Evolutionary conservation across 2,329 filamentous ascomycete species (phyloP), one percentile per base, ranked within the genome.

Genomic region (Cercospora citrullina): DNA sequence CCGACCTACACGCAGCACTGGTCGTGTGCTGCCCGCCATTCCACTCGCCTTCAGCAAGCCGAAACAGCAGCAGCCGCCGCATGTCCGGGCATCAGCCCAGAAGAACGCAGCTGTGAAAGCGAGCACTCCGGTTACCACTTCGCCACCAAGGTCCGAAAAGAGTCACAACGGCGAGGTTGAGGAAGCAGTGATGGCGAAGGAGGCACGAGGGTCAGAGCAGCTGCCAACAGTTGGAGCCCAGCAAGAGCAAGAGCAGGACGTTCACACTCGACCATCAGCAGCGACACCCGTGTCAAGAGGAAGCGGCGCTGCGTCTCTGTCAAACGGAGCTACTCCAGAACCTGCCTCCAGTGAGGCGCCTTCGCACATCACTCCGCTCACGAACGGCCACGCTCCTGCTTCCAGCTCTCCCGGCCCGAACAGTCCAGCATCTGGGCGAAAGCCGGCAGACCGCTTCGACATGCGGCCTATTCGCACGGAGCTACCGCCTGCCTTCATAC

Each of bases 401-500:
- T 60, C 58, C 39, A 69, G 57, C 23, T 60, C 66, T 5, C 30
- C 66, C 9, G 33, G 42, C 39, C 63, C 55, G 16, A 51, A 66
- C 18, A 71, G 68, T 39, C 62, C 72, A 42, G 26, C 66, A 16
- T 53, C 71, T 23, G 31, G 59, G 5, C 71, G 69, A 33, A 76
- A 73, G 59, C 63, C 70, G 9, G 63, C 65, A 3, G 71, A 74
- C 28, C 64, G 67, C 18, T 71, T 73, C 57, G 75, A 77, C 39
- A 74, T 74, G 71, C 71, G 73, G 14, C 72, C 70, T 1, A 69
- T 76, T 31, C 69, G 73, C 18, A 75, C 75, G 9, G 75, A 75
- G 62, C 72, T 77, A 4, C 76, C 76, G 31, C 76, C 76, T 9
- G 73, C 73, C 21, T 77, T 77, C 51, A 69, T 77, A 14, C 75